Evolutionary conservation across 768 basidiomycete genomes (phyloP).

Genomic region (Podaxis carcinomalis): DNA sequence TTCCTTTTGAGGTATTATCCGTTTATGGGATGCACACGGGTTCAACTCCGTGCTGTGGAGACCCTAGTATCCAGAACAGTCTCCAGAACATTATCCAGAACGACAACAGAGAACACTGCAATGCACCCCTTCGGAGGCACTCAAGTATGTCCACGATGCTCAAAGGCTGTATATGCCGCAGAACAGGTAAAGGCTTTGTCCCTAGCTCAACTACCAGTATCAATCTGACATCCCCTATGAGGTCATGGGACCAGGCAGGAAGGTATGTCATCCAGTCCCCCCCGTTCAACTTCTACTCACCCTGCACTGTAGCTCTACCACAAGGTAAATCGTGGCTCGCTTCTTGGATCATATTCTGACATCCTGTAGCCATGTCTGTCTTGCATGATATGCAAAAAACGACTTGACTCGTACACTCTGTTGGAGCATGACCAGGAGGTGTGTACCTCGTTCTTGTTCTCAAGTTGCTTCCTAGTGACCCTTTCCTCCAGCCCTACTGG

Average conservation of each 20-base stretch:
- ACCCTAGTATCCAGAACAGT: neutral
- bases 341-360: neutral
- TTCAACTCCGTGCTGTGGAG: neutral
- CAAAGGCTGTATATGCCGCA: constrained; percentile 78
- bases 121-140: constrained; percentile 53
- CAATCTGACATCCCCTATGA: constrained; percentile 23
- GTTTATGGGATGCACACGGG: neutral
- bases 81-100: neutral
- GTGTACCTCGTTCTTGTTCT: constrained; percentile 19
- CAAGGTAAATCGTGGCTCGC: constrained; percentile 42
- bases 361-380: constrained; percentile 65
- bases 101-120: constrained; percentile 42
- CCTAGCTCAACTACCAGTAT: neutral
- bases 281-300: neutral
- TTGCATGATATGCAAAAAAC: constrained; percentile 72
- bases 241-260: constrained; percentile 86
- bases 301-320: constrained; percentile 59
- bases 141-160: constrained; percentile 69
- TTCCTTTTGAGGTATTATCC: neutral
- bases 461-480: neutral
- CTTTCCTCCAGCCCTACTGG: constrained; percentile 47
- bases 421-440: constrained; percentile 85
- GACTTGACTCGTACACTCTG: constrained; percentile 71
- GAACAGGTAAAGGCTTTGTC: constrained; percentile 59
- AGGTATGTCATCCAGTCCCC: constrained; percentile 43